Evolutionary conservation across 371 early-diverging fungal genomes (phyloP).

Genomic region (Rhizopus arrhizus): DNA sequence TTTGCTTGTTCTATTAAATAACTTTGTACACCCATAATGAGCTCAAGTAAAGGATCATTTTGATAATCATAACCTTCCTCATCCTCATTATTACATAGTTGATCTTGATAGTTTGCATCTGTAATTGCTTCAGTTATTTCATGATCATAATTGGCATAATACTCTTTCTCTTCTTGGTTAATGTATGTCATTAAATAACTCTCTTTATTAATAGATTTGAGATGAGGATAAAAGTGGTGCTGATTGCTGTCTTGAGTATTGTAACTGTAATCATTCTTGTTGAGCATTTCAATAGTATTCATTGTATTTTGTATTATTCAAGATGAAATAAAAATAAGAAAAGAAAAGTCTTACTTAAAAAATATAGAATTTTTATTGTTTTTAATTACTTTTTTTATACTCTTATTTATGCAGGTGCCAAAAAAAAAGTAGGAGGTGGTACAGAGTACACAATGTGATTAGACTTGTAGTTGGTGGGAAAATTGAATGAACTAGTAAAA

Average conservation of each 20-base stretch:
- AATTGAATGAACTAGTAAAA: too few species aligned
- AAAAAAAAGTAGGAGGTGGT: neutral
- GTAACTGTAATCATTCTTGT: neutral
- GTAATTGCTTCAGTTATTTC: slow-evolving; percentile 16
- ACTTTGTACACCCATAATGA: slow-evolving; percentile 35
- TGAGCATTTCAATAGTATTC: neutral
- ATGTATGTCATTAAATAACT: neutral
- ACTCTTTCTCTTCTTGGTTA: slow-evolving; percentile 9
- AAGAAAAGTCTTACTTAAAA: neutral
- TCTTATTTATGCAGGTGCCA: slow-evolving; percentile 6
- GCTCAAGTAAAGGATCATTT: slow-evolving; percentile 27
- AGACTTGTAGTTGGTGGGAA: neutral
- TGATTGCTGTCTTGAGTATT: neutral
- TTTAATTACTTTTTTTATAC: neutral
- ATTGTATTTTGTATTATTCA: neutral
- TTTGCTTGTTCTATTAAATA: slow-evolving; percentile 28
- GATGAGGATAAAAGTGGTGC: neutral
- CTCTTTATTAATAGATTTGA: neutral
- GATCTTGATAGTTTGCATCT: slow-evolving; percentile 26
- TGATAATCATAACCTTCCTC: slow-evolving; percentile 11
- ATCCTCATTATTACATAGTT: slow-evolving; percentile 21
- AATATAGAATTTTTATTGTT: neutral
- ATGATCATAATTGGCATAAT: slow-evolving; percentile 17
- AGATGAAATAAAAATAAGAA: neutral
- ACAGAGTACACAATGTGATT: neutral